Evolutionary conservation across 1,284 basidiomycete species (phyloP), one percentile per base, ranked within the genome.

Genomic region (Boletus mariae): DNA sequence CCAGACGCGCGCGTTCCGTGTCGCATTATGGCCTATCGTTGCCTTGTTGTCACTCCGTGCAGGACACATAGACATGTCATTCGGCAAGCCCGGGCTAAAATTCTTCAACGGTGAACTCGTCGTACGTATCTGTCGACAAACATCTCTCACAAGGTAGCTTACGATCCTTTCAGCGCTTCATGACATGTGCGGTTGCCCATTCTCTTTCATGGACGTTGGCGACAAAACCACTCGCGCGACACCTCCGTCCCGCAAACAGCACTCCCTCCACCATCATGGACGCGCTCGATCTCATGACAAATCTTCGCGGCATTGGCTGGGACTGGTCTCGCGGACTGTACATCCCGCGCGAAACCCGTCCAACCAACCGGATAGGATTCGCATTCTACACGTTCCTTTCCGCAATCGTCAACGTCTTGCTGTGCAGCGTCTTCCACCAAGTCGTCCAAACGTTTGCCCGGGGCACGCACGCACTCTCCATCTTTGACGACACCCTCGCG

Each of bases 261-360:
- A 31, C 32, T 2, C 52, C 56, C 11, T 57, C 56, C 2, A 49
- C 28, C 4, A 52, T 70, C 23, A 55, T 70, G 38, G 77, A 85
- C 55, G 75, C 78, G 1, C 60, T 76, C 20, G 79, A 84, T 52
- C 71, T 85, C 20, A 59, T 59, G 7, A 67, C 66, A 52, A 79
- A 75, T 55, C 59, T 78, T 9, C 79, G 83, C 6, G 82, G 82
- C 5, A 59, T 72, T 31, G 80, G 78, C 13, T 85, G 84, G 82
- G 43, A 59, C 34, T 64, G 63, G 63, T 53, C 59, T 11, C 57
- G 65, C 17, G 68, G 73, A 40, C 60, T 78, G 5, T 64, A 74
- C 50, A 41, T 80, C 29, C 75, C 80, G 1, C 60, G 57, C 11
- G 75, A 79, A 57, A 74, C 69, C 1, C 75, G 77, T 4, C 55